A percentile compares a stretch with the other conserved stretches of the same genome.
phyloP scores from a whole-genome alignment of 2,329 filamentous ascomycete genomes.

The Cladosporium oxysporum region DNA sequence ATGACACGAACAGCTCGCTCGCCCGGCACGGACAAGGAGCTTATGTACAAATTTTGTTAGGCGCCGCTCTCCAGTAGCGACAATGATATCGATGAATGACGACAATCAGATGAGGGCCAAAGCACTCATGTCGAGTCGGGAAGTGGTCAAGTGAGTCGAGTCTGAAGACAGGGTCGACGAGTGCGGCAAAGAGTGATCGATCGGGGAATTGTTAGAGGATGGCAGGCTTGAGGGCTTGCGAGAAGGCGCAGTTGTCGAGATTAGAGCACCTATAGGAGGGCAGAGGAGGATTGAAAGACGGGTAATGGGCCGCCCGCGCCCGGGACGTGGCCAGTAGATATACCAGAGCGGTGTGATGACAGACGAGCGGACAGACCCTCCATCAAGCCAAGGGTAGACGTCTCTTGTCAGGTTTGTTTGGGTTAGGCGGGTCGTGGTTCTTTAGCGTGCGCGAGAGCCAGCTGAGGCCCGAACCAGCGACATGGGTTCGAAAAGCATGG shows the following conservation, averaged over 20 bases:
- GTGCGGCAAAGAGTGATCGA: neutral
- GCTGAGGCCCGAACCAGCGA: constrained; percentile 17
- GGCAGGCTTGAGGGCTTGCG: neutral
- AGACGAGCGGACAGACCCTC: constrained; percentile 16
- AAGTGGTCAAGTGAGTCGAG: neutral
- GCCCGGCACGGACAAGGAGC: constrained; percentile 17
- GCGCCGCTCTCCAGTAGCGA: constrained; percentile 18
- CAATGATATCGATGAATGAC: neutral
- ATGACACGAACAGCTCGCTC: constrained; percentile 12
- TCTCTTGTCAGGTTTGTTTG: constrained; percentile 20
- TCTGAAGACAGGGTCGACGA: constrained; percentile 8
- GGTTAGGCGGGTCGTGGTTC: constrained; percentile 18
- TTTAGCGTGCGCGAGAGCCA: constrained; percentile 19
- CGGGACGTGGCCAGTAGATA: constrained; percentile 18
- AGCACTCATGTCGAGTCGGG: constrained; percentile 13
- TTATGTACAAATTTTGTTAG: constrained; percentile 12
- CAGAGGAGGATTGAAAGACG: constrained; percentile 14
- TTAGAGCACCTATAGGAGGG: constrained; percentile 15
- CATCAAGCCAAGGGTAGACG: constrained; percentile 12
- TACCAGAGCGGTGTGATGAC: constrained; percentile 20
- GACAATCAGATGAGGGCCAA: constrained; percentile 1
- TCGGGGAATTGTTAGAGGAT: constrained; percentile 10
- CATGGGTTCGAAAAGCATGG: constrained; percentile 19
- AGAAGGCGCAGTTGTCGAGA: constrained; percentile 14
- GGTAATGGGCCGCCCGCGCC: constrained; percentile 20